Conservation (phyloP, 768 basidiomycete species). For the Boletus subparvulus region DNA sequence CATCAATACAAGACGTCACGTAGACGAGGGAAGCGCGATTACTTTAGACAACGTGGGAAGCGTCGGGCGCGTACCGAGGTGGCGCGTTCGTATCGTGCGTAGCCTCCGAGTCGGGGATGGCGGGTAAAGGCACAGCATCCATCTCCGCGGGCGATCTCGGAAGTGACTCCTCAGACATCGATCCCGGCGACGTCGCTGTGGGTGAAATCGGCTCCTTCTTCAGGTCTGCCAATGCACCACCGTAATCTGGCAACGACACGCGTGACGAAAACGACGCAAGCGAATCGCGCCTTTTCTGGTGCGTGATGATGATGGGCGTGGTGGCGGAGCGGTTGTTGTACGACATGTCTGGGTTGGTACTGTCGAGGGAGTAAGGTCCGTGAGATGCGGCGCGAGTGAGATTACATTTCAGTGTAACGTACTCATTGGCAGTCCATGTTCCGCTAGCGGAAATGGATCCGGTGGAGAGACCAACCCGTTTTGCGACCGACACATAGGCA, state of each 20-base stretch:
- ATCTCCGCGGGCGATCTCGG: slow-evolving; percentile 16
- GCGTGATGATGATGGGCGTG: slow-evolving; percentile 40
- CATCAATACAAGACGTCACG: neutral
- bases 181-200: slow-evolving; percentile 4
- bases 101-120: slow-evolving; percentile 20
- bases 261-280: slow-evolving; percentile 46
- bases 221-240: slow-evolving; percentile 32
- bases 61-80: slow-evolving; percentile 24
- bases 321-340: slow-evolving; percentile 20
- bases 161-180: no score
- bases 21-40: neutral
- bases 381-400: neutral
- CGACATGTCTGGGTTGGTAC: slow-evolving; percentile 24
- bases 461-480: slow-evolving; percentile 33
- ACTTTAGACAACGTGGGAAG: slow-evolving; percentile 18
- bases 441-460: slow-evolving; percentile 23
- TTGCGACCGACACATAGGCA: slow-evolving; percentile 39
- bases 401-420: slow-evolving; percentile 12
- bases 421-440: slow-evolving; percentile 27
- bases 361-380: neutral
- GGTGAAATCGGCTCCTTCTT: slow-evolving; percentile 29
- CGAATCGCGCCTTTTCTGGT: slow-evolving; percentile 49
- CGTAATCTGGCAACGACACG: slow-evolving; percentile 43
- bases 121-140: slow-evolving; percentile 13
- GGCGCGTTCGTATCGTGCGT: slow-evolving; percentile 11